Percentiles rank a stretch among this genome's conserved stretches.
Conservation (phyloP, 2,329 filamentous ascomycete genomes). For the Verticillium tricorpus region DNA sequence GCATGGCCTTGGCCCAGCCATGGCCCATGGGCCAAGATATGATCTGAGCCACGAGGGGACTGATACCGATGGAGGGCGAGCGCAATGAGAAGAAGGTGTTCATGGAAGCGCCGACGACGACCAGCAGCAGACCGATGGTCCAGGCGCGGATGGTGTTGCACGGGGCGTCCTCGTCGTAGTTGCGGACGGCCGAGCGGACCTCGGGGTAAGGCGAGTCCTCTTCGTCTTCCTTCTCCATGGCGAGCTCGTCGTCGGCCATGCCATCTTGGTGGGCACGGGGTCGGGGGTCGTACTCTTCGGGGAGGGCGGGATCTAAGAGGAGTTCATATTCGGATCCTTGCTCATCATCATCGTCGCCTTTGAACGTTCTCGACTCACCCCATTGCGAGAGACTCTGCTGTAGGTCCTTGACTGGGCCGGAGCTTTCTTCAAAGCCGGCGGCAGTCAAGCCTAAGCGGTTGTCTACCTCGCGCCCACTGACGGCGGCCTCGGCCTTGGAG, state of each 20-base stretch:
- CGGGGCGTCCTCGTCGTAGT: slow-evolving; percentile 60
- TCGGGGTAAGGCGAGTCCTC: slow-evolving; percentile 64
- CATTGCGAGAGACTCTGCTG: slow-evolving; percentile 35
- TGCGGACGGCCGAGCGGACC: slow-evolving; percentile 59
- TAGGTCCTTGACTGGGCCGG: slow-evolving; percentile 23
- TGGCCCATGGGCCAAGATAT: slow-evolving; percentile 61
- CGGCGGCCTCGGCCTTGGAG: slow-evolving; percentile 22
- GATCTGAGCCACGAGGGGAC: slow-evolving; percentile 58
- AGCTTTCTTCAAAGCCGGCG: slow-evolving; percentile 10
- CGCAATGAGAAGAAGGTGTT: slow-evolving; percentile 62
- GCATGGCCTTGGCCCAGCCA: slow-evolving; percentile 54
- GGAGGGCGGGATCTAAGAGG: slow-evolving; percentile 49
- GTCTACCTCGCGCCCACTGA: slow-evolving; percentile 22
- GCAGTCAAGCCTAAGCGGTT: slow-evolving; percentile 12
- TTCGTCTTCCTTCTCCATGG: slow-evolving; percentile 35
- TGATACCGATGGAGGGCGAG: slow-evolving; percentile 57
- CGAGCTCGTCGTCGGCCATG: slow-evolving; percentile 20
- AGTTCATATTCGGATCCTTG: slow-evolving; percentile 49
- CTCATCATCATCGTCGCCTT: slow-evolving; percentile 36
- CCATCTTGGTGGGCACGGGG: slow-evolving; percentile 15
- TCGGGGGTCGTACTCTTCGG: slow-evolving; percentile 37
- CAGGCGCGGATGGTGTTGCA: slow-evolving; percentile 64
- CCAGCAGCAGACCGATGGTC: slow-evolving; percentile 55
- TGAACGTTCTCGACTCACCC: slow-evolving; percentile 31
- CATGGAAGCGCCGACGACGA: slow-evolving; percentile 52